Percentiles rank a stretch among this genome's conserved stretches.
Evolutionary conservation across 495 filamentous ascomycete genomes (phyloP).

Genomic region (Daldinia childiae): DNA sequence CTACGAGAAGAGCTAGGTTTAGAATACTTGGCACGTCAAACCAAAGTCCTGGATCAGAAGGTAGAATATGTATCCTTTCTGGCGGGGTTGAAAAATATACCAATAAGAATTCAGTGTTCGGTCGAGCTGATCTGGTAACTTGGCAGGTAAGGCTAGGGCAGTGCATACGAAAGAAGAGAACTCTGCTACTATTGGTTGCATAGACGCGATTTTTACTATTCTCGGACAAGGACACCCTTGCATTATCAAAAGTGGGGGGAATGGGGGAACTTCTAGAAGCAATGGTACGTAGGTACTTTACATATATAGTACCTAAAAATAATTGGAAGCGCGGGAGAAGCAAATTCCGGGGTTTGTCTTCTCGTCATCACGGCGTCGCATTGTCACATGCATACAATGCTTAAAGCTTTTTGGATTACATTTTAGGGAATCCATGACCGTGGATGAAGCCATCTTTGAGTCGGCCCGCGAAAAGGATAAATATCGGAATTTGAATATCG

Average conservation of each 20-base stretch:
- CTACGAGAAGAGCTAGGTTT: background rate
- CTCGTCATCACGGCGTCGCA: conserved; percentile 1
- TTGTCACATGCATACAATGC: conserved; percentile 3
- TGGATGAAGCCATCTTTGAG: conserved; percentile 15
- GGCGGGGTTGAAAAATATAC: background rate
- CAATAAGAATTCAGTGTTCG: background rate
- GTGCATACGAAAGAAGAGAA: background rate
- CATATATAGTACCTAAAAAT: background rate
- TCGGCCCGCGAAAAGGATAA: conserved; percentile 14
- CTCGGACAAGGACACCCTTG: background rate
- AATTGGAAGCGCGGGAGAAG: conserved; percentile 12
- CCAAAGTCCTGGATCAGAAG: conserved; percentile 4
- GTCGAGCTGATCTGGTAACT: background rate
- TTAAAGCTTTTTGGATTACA: conserved; percentile 1
- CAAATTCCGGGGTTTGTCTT: conserved; percentile 1
- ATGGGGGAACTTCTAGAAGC: conserved; percentile 1
- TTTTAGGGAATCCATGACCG: background rate
- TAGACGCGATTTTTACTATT: conserved; percentile 1
- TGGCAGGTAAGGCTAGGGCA: background rate
- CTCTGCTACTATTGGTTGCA: background rate
- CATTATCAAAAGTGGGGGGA: background rate
- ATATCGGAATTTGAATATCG: background rate
- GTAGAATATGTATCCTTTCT: background rate
- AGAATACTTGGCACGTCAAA: conserved; percentile 12
- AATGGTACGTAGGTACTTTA: background rate